Evolutionary conservation across 2,329 filamentous ascomycete species (phyloP).

Genomic region (Botrytis squamosa): DNA sequence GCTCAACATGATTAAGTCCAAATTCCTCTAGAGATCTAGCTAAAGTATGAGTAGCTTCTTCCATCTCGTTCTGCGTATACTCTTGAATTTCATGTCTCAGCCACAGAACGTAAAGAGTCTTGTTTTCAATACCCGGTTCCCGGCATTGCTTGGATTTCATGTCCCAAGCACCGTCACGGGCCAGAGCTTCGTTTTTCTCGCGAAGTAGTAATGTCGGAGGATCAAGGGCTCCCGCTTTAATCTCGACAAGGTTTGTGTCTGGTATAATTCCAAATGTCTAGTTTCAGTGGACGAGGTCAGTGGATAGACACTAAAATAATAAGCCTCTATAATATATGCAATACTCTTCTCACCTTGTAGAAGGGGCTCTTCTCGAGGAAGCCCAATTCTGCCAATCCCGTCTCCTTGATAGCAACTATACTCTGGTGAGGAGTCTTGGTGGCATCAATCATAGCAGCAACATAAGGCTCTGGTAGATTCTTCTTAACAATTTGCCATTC

Average conservation of each 20-base stretch:
- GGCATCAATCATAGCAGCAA: background rate
- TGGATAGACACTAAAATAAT: background rate
- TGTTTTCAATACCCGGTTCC: background rate
- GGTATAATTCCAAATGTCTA: background rate
- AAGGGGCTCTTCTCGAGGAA: background rate
- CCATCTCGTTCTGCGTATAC: too few species aligned
- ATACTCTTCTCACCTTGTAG: background rate
- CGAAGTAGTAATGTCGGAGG: background rate
- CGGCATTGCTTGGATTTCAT: background rate
- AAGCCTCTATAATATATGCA: background rate
- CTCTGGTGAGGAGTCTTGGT: background rate
- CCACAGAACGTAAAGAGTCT: background rate
- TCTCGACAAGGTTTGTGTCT: background rate
- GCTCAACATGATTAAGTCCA: background rate
- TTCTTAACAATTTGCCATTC: background rate
- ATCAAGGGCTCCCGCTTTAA: background rate
- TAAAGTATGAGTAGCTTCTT: background rate
- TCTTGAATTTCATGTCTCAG: background rate
- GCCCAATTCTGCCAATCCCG: background rate
- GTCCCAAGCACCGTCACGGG: background rate
- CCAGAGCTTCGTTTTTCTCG: fast-evolving
- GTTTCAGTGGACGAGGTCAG: background rate
- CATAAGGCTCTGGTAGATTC: too few species aligned
- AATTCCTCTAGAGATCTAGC: background rate
- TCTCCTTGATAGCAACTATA: background rate